Evolutionary conservation across 2,329 filamentous ascomycete genomes (phyloP).

Genomic region (Alternaria viburni): DNA sequence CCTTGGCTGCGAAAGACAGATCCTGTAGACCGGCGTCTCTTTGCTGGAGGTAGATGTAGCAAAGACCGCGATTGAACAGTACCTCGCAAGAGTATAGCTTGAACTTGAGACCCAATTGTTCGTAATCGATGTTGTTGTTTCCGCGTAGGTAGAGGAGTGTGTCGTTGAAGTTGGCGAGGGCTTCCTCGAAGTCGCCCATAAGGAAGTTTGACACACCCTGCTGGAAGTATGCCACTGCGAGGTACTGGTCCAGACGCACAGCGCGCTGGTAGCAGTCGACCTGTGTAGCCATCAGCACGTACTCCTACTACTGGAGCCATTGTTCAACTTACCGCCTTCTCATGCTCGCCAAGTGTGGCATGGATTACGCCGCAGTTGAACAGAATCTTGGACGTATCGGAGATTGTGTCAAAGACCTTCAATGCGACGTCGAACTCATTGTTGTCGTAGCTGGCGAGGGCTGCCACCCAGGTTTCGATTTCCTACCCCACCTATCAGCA

Average conservation of each 20-base stretch:
- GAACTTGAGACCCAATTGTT: slow-evolving; percentile 92
- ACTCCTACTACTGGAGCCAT: not conserved
- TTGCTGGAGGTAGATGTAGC: slow-evolving; percentile 96
- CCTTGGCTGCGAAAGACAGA: slow-evolving; percentile 86
- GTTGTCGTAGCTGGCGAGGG: slow-evolving; percentile 90
- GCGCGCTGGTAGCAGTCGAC: slow-evolving; percentile 95
- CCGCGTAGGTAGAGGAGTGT: slow-evolving; percentile 92
- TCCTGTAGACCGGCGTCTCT: slow-evolving; percentile 90
- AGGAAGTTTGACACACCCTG: slow-evolving; percentile 98
- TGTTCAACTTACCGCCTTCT: slow-evolving; percentile 76
- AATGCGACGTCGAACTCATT: slow-evolving; percentile 95
- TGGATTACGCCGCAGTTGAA: slow-evolving; percentile 99
- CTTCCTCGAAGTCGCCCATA: slow-evolving; percentile 95
- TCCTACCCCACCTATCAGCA: slow-evolving; percentile 65
- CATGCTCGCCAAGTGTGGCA: slow-evolving; percentile 93
- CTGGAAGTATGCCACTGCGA: slow-evolving; percentile 97
- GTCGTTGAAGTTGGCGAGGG: slow-evolving; percentile 97
- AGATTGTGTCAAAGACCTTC: slow-evolving; percentile 81
- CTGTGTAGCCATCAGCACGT: slow-evolving; percentile 56
- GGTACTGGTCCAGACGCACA: slow-evolving; percentile 88
- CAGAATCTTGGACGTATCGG: slow-evolving; percentile 95
- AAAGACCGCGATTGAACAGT: slow-evolving; percentile 94
- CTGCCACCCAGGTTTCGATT: slow-evolving; percentile 98
- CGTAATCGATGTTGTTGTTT: slow-evolving; percentile 97
- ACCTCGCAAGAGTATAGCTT: slow-evolving; percentile 98